Evolutionary conservation across 2,329 filamentous ascomycete species (phyloP).

Genomic region (Calonectria hongkongensis): DNA sequence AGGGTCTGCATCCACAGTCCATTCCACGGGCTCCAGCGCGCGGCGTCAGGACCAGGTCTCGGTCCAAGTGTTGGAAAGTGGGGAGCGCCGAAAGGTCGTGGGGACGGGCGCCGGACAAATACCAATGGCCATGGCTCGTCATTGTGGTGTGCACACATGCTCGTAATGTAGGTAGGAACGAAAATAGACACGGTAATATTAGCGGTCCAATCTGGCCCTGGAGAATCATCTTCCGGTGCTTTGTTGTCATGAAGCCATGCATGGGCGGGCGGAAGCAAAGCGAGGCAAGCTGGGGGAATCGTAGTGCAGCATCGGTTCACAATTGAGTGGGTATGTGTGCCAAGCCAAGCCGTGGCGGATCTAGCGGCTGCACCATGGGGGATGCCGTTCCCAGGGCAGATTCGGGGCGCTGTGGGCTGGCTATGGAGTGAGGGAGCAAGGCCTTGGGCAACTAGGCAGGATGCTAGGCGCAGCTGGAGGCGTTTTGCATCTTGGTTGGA

Average conservation of each 20-base stretch:
- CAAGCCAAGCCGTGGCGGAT: conserved; percentile 37
- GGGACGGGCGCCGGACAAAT: conserved; percentile 22
- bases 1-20: conserved; percentile 32
- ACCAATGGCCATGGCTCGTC: conserved; percentile 3
- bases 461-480: conserved; percentile 14
- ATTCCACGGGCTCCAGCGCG: conserved; percentile 34
- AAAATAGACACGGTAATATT: conserved; percentile 9
- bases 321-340: conserved; percentile 9
- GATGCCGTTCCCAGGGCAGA: conserved; percentile 28
- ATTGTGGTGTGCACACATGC: conserved; percentile 4
- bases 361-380: conserved; percentile 32
- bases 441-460: conserved; percentile 1
- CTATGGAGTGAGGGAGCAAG: background rate
- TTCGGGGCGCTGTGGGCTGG: conserved; percentile 4
- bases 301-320: conserved; percentile 14
- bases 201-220: conserved; percentile 1
- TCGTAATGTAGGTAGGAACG: conserved; percentile 12
- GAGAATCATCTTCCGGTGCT: background rate
- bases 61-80: conserved; percentile 47
- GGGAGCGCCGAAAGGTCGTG: conserved; percentile 36
- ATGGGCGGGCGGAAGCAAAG: conserved; percentile 27
- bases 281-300: conserved; percentile 13
- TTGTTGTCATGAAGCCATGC: conserved; percentile 30
- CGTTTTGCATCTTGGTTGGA: conserved; percentile 3
- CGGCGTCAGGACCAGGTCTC: conserved; percentile 41